Percentiles rank a stretch among this genome's conserved stretches.
Evolutionary conservation across 768 basidiomycete species (phyloP).

Genomic region (Gyrodon lividus): DNA sequence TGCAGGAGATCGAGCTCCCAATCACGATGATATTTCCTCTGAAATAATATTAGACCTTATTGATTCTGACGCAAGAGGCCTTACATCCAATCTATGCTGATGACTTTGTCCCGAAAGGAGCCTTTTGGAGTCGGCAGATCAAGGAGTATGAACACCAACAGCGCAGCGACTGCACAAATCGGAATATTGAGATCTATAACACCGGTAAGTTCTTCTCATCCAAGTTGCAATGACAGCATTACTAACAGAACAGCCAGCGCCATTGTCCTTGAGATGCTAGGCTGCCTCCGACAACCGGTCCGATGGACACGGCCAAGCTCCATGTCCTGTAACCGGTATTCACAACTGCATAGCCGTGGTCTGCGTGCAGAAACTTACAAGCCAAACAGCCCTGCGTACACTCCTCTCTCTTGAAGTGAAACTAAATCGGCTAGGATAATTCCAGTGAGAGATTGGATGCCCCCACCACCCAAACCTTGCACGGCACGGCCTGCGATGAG

Average conservation of each 20-base stretch:
- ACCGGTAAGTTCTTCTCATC: not conserved
- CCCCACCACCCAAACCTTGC: slow-evolving; percentile 38
- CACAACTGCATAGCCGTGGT: not conserved
- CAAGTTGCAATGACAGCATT: not conserved
- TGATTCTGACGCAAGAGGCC: not conserved
- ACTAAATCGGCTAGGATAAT: slow-evolving; percentile 45
- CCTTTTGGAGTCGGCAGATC: slow-evolving; percentile 35
- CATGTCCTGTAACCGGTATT: slow-evolving; percentile 22
- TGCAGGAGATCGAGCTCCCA: slow-evolving; percentile 24
- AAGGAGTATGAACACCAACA: slow-evolving; percentile 27
- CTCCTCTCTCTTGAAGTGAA: slow-evolving; percentile 41
- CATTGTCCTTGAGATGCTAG: slow-evolving; percentile 34
- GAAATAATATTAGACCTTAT: not conserved
- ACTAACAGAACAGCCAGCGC: slow-evolving; percentile 45
- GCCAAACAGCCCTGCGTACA: slow-evolving; percentile 30
- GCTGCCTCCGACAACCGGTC: slow-evolving; percentile 37
- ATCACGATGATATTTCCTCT: slow-evolving; percentile 39
- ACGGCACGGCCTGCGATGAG: slow-evolving; percentile 27
- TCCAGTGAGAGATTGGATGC: slow-evolving; percentile 34
- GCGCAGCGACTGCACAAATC: slow-evolving; percentile 25
- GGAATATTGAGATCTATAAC: slow-evolving; percentile 40
- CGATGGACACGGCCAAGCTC: slow-evolving; percentile 33
- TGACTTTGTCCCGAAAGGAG: slow-evolving; percentile 31
- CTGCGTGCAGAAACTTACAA: slow-evolving; percentile 7
- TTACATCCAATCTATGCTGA: slow-evolving; percentile 41